Percentiles rank a stretch among this genome's conserved stretches.
phyloP scores from a whole-genome alignment of 164 flowering plant genomes.

The Buxus sempervirens region DNA sequence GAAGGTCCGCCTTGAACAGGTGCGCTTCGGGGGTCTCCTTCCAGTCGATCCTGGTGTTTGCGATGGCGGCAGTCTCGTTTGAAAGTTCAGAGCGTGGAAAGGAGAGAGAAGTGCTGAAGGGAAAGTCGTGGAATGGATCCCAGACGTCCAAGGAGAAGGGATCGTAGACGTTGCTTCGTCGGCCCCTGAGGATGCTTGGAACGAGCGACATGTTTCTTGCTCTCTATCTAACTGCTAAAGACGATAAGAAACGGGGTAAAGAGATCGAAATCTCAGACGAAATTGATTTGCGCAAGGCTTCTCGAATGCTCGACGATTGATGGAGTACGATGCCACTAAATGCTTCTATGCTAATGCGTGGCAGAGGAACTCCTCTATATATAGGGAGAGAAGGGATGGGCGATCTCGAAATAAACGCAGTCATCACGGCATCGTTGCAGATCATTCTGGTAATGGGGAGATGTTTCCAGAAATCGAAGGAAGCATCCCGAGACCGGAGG shows the following conservation, averaged over 20 bases:
- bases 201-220: neutral
- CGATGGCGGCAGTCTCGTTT: conserved; percentile 22
- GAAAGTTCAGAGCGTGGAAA: neutral
- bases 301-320: no score
- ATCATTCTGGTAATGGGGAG: no score
- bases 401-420: no score
- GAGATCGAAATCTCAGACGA: neutral
- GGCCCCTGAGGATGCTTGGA: neutral
- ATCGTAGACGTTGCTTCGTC: conserved; percentile 22
- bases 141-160: conserved; percentile 29
- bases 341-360: no score
- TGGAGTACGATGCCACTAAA: no score
- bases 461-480: no score
- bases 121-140: conserved; percentile 29
- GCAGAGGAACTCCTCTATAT: no score
- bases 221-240: neutral
- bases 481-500: no score
- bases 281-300: neutral
- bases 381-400: no score
- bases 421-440: no score
- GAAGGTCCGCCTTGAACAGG: conserved; percentile 38
- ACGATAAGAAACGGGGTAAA: neutral
- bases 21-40: conserved; percentile 40
- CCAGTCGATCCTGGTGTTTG: conserved; percentile 30
- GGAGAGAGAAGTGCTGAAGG: conserved; percentile 1